Evolutionary conservation across 495 filamentous ascomycete genomes (phyloP).

Genomic region (Penicillium flavigenum): DNA sequence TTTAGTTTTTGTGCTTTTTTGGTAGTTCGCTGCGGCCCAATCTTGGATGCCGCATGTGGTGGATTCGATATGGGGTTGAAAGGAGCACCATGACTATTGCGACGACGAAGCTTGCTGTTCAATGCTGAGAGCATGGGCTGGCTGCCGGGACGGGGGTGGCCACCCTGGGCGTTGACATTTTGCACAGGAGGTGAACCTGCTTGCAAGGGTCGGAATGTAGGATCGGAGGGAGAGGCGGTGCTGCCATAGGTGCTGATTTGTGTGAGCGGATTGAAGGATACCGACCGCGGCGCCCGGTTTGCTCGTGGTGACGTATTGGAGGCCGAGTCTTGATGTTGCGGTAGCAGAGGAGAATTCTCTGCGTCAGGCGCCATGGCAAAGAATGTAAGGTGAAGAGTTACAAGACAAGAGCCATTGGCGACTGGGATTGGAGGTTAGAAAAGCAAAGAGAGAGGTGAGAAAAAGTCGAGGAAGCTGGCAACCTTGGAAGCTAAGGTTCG

Average conservation of each 20-base stretch:
- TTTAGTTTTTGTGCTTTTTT: constrained; percentile 97
- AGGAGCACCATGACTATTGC: constrained; percentile 77
- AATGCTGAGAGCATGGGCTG: constrained; percentile 76
- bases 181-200: constrained; percentile 40
- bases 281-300: constrained; percentile 52
- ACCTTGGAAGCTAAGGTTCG: constrained; percentile 2
- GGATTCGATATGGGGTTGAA: constrained; percentile 42
- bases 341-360: constrained; percentile 51
- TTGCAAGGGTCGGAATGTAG: constrained; percentile 45
- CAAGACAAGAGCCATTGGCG: constrained; percentile 23
- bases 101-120: constrained; percentile 81
- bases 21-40: constrained; percentile 91
- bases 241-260: constrained; percentile 57
- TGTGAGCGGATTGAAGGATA: constrained; percentile 69
- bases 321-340: constrained; percentile 38
- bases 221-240: constrained; percentile 39
- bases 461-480: constrained; percentile 7
- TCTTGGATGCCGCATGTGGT: constrained; percentile 62
- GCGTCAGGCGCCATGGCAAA: constrained; percentile 40
- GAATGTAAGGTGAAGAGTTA: constrained; percentile 9
- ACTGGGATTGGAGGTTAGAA: constrained; percentile 16
- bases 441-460: background rate
- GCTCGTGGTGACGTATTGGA: constrained; percentile 43
- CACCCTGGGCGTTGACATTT: constrained; percentile 33
- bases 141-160: constrained; percentile 37